Evolutionary conservation across 768 basidiomycete genomes (phyloP).

Genomic region (Leccinellum luteum): DNA sequence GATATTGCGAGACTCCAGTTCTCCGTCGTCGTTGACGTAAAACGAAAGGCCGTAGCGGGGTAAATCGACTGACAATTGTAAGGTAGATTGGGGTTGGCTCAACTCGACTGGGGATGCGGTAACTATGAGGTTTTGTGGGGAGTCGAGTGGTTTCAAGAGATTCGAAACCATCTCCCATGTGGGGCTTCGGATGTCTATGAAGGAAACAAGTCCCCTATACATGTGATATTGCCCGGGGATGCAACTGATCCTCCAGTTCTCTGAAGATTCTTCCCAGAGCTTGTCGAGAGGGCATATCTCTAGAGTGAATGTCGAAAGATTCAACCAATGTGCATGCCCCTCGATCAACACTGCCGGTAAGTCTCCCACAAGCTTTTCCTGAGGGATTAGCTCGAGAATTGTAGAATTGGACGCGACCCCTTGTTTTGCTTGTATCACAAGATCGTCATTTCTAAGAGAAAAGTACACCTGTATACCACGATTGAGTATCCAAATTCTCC

Average conservation of each 20-base stretch:
- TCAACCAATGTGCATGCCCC: slow-evolving; percentile 31
- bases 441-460: slow-evolving; percentile 9
- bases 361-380: slow-evolving; percentile 20
- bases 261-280: slow-evolving; percentile 24
- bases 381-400: slow-evolving; percentile 15
- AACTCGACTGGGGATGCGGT: not conserved
- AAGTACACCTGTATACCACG: slow-evolving; percentile 19
- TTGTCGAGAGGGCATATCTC: slow-evolving; percentile 28
- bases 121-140: slow-evolving; percentile 22
- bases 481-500: not conserved
- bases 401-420: not conserved
- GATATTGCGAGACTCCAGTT: slow-evolving; percentile 41
- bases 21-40: slow-evolving; percentile 29
- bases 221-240: slow-evolving; percentile 7
- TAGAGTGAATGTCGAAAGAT: slow-evolving; percentile 20
- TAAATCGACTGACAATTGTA: slow-evolving; percentile 30
- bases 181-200: slow-evolving; percentile 26
- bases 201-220: slow-evolving; percentile 10
- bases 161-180: slow-evolving; percentile 29
- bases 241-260: slow-evolving; percentile 27
- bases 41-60: slow-evolving; percentile 44
- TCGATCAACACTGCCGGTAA: slow-evolving; percentile 23
- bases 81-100: not conserved
- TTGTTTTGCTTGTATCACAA: slow-evolving; percentile 19
- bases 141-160: slow-evolving; percentile 26